phyloP scores from a whole-genome alignment of 2,329 filamentous ascomycete species.

The Clarireedia monteithiana region DNA sequence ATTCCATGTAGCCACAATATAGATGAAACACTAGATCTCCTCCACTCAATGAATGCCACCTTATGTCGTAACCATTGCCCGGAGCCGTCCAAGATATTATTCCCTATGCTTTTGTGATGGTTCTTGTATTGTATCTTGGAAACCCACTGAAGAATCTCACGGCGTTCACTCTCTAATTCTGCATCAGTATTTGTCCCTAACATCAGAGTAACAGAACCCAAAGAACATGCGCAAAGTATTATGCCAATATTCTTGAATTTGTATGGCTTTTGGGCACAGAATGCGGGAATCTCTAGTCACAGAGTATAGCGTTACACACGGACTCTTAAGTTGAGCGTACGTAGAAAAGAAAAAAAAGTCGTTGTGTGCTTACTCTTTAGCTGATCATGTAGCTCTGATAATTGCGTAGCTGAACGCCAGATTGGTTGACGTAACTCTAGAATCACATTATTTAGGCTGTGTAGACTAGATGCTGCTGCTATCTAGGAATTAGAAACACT shows the following conservation, averaged over 20 bases:
- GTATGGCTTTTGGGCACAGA: too few species aligned
- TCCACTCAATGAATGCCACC: background rate
- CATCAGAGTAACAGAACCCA: background rate
- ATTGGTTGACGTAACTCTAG: constrained; percentile 1
- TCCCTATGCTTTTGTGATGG: background rate
- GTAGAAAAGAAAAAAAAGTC: background rate
- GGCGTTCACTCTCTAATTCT: background rate
- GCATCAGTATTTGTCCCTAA: background rate
- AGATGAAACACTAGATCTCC: background rate
- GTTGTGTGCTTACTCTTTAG: background rate
- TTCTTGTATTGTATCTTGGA: background rate
- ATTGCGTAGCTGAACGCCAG: constrained; percentile 6
- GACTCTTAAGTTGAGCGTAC: too few species aligned
- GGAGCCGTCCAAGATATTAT: constrained; percentile 11
- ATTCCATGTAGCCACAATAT: background rate
- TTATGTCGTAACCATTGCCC: constrained; percentile 17
- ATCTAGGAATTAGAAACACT: too few species aligned
- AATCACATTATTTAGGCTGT: too few species aligned
- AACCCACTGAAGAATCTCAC: background rate
- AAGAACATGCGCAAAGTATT: too few species aligned
- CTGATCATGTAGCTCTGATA: background rate
- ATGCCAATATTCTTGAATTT: too few species aligned
- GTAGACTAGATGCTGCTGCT: too few species aligned
- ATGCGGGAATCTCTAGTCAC: too few species aligned
- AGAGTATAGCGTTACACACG: too few species aligned